Base-by-base conservation (phyloP, 768 basidiomycete genomes). In the Boletus barrowsii region DNA sequence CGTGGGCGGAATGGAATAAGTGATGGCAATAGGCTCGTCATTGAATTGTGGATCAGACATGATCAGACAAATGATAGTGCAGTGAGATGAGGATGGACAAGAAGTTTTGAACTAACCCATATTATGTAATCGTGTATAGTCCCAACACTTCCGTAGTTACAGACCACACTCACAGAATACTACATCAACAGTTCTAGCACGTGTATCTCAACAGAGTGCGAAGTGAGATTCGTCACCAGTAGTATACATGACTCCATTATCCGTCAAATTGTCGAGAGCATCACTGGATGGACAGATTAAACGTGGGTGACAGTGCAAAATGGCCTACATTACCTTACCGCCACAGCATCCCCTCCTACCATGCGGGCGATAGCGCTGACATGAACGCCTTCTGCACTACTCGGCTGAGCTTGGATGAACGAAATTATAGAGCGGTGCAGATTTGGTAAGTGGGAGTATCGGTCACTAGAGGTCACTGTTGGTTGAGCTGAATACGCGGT, bases 151-250 rank as follows among this genome's bases (percentile, higher is more conserved):
- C 36, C 13, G 36, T 35, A 46, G 14, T 15, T 3, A 42, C 29
- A 37, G 10, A 17, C 9, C 36, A 36, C 1, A 8, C 42, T n/a
- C 29, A 51, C 17, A 9, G 17, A 47, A 51, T 43, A 51, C 22
- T 22, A 55, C 43, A 32, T 30, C 35, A 39, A 26, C 17, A 7
- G 10, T 22, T 9, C 26, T 18, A 18, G 42, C n/a, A 42, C 10
- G 20, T 42, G 14, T 30, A 10, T 26, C 54, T 46, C 33, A 54
- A 47, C 82, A 42, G 10, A 88, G 66, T 35, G 78, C 73, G 69
- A 84, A 88, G 62, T 91, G 90, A n/a, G 81, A 87, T 57, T 93
- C 91, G 62, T 93, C 87, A 39, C 85, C 80, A 1, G 90, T 91
- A 50, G 82, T 87, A 69, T 81, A 98, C 52, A 95, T 77, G 58